These are phyloP conservation scores for Penicillium sp. DNA, from an alignment of 2,329 filamentous ascomycete species.

Conservation along the genomic window DNA sequence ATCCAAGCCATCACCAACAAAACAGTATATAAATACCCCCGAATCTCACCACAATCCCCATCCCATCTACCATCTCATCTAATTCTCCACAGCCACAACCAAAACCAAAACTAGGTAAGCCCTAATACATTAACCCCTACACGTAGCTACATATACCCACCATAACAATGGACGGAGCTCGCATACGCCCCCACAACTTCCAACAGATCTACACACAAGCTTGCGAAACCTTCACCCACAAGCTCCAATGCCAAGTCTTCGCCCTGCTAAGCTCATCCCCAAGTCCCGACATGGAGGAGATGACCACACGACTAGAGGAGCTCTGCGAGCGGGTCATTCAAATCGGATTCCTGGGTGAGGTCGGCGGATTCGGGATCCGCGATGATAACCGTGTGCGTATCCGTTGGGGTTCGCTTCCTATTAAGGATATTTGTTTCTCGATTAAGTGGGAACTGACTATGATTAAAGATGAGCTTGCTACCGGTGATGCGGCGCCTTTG, in stretches of 20 bases:
- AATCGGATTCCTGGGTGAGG: neutral
- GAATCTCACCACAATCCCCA: neutral
- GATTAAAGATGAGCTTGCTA: neutral
- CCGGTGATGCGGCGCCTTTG: no score
- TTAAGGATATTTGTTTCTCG: slow-evolving; percentile 6
- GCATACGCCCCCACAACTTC: neutral
- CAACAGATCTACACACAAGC: neutral
- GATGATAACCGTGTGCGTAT: neutral
- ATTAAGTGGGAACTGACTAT: neutral
- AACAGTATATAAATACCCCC: neutral
- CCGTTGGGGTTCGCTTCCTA: neutral
- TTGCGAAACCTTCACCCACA: slow-evolving; percentile 3
- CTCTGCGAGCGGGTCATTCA: neutral
- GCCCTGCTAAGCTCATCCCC: neutral
- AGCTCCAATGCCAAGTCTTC: slow-evolving; percentile 5
- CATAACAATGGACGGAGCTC: neutral
- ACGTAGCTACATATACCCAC: neutral
- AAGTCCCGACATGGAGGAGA: neutral
- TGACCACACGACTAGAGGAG: neutral
- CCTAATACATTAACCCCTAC: neutral
- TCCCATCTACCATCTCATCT: neutral
- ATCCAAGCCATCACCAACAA: neutral
- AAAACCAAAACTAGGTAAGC: neutral
- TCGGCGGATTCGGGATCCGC: neutral
- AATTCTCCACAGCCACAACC: neutral